phyloP scores from a whole-genome alignment of 305 asterid genomes.

The Coffea humblotiana region DNA sequence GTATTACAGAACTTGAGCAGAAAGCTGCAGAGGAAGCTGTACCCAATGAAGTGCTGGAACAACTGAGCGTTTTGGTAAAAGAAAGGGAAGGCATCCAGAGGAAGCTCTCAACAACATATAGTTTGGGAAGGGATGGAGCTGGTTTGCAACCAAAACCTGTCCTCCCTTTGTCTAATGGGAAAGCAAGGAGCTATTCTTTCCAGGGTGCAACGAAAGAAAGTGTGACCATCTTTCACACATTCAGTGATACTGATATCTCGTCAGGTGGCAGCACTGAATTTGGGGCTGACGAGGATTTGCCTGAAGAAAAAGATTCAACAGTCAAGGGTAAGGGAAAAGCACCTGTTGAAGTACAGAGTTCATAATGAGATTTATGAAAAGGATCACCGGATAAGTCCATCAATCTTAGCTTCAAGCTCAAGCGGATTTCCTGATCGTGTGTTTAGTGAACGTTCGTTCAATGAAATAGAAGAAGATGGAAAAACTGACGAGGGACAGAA shows the following conservation, averaged over 20 bases:
- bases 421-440: slow-evolving; percentile 24
- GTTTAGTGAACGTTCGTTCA: slow-evolving; percentile 25
- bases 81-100: slow-evolving; percentile 63
- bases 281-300: slow-evolving; percentile 14
- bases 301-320: slow-evolving; percentile 26
- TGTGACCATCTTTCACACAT: slow-evolving; percentile 56
- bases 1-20: slow-evolving; percentile 66
- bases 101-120: slow-evolving; percentile 81
- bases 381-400: slow-evolving; percentile 22
- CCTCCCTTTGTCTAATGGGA: slow-evolving; percentile 51
- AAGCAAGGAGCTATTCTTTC: slow-evolving; percentile 57
- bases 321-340: slow-evolving; percentile 46
- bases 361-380: slow-evolving; percentile 28
- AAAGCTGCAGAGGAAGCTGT: slow-evolving; percentile 55
- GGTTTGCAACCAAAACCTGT: slow-evolving; percentile 37
- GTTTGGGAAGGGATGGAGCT: slow-evolving; percentile 69
- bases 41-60: slow-evolving; percentile 51
- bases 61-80: slow-evolving; percentile 50
- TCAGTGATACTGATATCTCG: slow-evolving; percentile 35
- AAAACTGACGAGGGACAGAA: slow-evolving; percentile 18
- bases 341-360: slow-evolving; percentile 37
- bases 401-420: slow-evolving; percentile 27
- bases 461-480: slow-evolving; percentile 42
- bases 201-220: slow-evolving; percentile 62
- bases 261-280: slow-evolving; percentile 36